Evolutionary conservation across 129 eudicot genomes (phyloP), one percentile per base, ranked within the genome.

Genomic region (Gnaphalium uliginosum): DNA sequence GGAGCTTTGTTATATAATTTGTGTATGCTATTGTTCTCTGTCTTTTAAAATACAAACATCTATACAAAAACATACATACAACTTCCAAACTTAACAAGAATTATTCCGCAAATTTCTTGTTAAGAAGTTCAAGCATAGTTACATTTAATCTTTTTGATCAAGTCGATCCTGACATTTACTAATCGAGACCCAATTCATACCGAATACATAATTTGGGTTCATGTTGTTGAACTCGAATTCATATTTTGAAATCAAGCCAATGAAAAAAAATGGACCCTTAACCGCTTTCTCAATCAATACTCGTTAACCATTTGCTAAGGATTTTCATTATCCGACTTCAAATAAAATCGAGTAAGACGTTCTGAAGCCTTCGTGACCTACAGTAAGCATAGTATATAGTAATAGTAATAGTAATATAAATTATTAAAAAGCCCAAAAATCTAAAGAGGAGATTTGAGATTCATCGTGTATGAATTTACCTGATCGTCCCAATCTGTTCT

Each of bases 401-500:
- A n/a, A n/a, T n/a, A n/a, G n/a, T n/a, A n/a, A n/a, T n/a, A 39
- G 72, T 21, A 37, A 54, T n/a, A 6, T 3, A 4, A 6, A 54
- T 54, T 19, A 18, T 18, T 54, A 54, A 5, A n/a, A 19, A 19
- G 21, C 8, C 3, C 9, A 54, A 5, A 54, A 54, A 21, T 6
- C 11, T 35, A 35, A 35, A 54, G 9, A 54, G 7, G 21, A 3
- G 7, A 51, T 5, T 51, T 17, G 21, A 2, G 0, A 15, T 54
- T n/a, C 24, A 54, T n/a, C 10, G n/a, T 19, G n/a, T 11, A 7
- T 1, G 11, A 70, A 70, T 26, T 81, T 74, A 83, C 90, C 85
- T 88, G 86, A 26, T 72, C 79, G n/a, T 80, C 88, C 93, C 90
- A 88, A n/a, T 88, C 80, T 18, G 86, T 88, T 81, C 79, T 88